Evolutionary conservation across 192 early-diverging fungal genomes (phyloP).

Genomic region (Obelidium mucronatum): DNA sequence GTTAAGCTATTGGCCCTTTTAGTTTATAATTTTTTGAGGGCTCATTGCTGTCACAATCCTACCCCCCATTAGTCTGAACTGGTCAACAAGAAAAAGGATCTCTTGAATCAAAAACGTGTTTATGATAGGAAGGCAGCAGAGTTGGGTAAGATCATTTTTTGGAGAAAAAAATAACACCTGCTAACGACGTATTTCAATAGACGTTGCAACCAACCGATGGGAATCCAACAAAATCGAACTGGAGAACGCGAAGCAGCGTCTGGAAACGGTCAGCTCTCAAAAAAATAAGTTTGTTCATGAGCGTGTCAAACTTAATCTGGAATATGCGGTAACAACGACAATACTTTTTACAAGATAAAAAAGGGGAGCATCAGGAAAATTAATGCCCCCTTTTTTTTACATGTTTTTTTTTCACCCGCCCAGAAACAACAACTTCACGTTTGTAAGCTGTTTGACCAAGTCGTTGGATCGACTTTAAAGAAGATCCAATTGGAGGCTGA

Average conservation of each 20-base stretch:
- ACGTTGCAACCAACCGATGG: constrained; percentile 12
- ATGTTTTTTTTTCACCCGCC: background rate
- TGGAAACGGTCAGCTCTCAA: constrained; percentile 6
- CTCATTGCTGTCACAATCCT: background rate
- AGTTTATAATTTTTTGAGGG: background rate
- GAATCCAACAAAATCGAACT: background rate
- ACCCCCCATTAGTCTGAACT: constrained; percentile 37
- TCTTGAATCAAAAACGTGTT: constrained; percentile 32
- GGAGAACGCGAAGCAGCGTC: constrained; percentile 25
- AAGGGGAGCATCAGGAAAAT: no score
- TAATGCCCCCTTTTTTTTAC: background rate
- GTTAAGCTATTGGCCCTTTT: constrained; percentile 28
- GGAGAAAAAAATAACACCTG: background rate
- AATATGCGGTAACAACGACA: constrained; percentile 30
- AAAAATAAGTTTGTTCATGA: constrained; percentile 17
- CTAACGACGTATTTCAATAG: background rate
- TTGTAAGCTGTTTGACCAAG: constrained; percentile 26
- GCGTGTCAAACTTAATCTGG: constrained; percentile 38
- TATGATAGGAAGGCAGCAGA: constrained; percentile 44
- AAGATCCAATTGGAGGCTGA: constrained; percentile 37
- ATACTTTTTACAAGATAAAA: no score
- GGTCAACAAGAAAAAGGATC: constrained; percentile 38
- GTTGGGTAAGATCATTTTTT: constrained; percentile 47
- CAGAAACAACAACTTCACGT: constrained; percentile 35
- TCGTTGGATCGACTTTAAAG: constrained; percentile 28